Evolutionary conservation across 345 rosid genomes (phyloP), one percentile per base, ranked within the genome.

Genomic region (Capsella bursapastoris): DNA sequence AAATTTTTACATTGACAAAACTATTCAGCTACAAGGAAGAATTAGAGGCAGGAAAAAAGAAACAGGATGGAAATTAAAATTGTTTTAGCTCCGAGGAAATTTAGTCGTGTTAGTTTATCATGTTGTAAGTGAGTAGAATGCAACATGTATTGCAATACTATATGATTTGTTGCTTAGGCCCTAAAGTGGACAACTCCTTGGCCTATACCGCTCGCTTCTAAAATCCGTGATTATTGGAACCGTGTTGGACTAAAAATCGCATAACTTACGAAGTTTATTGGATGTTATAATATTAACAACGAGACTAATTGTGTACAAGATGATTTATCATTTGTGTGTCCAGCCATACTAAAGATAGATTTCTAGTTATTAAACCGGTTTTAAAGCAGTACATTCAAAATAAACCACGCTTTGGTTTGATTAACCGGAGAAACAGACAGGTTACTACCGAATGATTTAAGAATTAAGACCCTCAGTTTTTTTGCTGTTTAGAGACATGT

Each of bases 1-100:
- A 8, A 15, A 22, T 52, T 27, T 16, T 69, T 69, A 53, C 70
- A 34, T 68, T 68, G 50, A 52, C 70, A 53, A 44, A 68, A 67
- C 56, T 68, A 75, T 75, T 68, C 55, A 49, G 8, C 62, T 40
- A 28, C 12, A 37, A 58, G 43, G 28, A 52, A 27, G 44, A 45
- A 55, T 15, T 73, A 57, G 40, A 35, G 44, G 51, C 16, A 47
- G 3, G 14, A 68, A 41, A 41, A 51, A 67, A 11, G 28, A 29
- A 16, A 57, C 18, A 44, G 38, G 45, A 11, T 31, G 52, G 34
- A 16, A 52, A 60, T 38, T 49, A 38, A 61, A 61, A 29, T 71
- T 71, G 37, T 48, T 65, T 16, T 12, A 28, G 51, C 5, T 44
- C 37, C 8, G 52, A 31, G 29, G 10, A 43, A 43, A 18, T 14